Base-by-base conservation (phyloP, 2,329 filamentous ascomycete species). In the Dactylellina parvicollis region DNA sequence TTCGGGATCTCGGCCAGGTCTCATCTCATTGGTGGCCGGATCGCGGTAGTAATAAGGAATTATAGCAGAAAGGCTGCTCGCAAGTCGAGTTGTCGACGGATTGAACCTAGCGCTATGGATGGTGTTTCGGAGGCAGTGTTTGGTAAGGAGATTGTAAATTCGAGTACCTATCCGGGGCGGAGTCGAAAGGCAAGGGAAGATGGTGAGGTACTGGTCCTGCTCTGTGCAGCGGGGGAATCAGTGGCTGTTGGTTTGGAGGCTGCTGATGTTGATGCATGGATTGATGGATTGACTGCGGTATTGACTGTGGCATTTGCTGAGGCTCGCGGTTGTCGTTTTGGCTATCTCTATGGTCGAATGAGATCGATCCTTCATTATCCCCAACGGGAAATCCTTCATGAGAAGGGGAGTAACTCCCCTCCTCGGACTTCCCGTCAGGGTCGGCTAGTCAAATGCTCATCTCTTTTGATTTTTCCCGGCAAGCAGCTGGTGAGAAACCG, bases 401-500 rank as follows among this genome's bases (percentile, higher is more conserved):
- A 74, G 66, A 70, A 72, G 65, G 75, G 73, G 66, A 67, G 49
- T 70, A 74, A 66, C 75, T 75, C 56, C 74, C 65, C 57, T 75
- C 77, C 57, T 75, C 72, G 69, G 69, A 73, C 55, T 73, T 73
- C 69, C 69, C 69, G 69, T 73, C 69, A 42, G 69, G 69, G 69
- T 73, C 69, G 60, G 69, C 69, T 73, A 73, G 69, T 73, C 69
- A 73, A 73, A 73, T 73, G 60, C 54, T 66, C 44, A 93, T 81
- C 81, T 92, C 86, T 70, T 86, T 83, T 30, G 89, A 89, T 78
- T 92, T 90, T 79, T 96, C 92, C 80, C 90, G 90, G 82, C 93
- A 97, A 46, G 92, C 92, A 34, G 88, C 87, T 40, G 93, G 91
- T 36, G 92, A 95, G 79, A 96, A 96, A 49, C 93, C 92, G 55